These are phyloP conservation scores for Phytophthora vignae DNA, from an alignment of 352 stramenopile species.

Conservation along the genomic window DNA sequence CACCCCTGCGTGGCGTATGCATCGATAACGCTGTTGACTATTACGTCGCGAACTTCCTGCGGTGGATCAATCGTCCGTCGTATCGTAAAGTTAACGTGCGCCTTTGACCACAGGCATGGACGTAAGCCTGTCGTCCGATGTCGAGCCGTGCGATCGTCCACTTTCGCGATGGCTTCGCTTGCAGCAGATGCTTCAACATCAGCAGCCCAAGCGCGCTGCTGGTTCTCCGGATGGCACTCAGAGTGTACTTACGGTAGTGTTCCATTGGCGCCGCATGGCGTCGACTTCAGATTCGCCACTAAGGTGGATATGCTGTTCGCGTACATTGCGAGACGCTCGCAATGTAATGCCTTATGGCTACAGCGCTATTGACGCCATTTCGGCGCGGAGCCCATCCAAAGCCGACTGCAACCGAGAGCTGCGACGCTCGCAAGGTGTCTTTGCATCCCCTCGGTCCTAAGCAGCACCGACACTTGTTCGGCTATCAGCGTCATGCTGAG, in stretches of 20 bases:
- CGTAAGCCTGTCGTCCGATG: slow-evolving; percentile 13
- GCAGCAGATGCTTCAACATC: slow-evolving; percentile 32
- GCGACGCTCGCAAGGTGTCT: slow-evolving; percentile 16
- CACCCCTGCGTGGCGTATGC: not conserved
- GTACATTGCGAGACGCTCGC: not conserved
- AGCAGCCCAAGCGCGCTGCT: not conserved
- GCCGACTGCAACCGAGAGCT: not conserved
- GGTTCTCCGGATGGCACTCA: not conserved
- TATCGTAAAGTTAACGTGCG: not conserved
- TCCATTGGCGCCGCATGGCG: not conserved
- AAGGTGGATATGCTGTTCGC: not conserved
- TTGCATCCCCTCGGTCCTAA: slow-evolving; percentile 19
- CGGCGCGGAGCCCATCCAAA: not conserved
- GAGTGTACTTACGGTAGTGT: not conserved
- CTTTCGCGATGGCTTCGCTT: slow-evolving; percentile 25
- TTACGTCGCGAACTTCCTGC: not conserved
- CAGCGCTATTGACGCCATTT: not conserved
- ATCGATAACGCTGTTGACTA: slow-evolving; percentile 6
- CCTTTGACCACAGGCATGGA: slow-evolving; percentile 7
- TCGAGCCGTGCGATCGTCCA: slow-evolving; percentile 7
- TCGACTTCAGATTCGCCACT: not conserved
- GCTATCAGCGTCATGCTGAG: not conserved
- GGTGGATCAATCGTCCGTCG: not conserved
- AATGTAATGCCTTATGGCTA: slow-evolving; percentile 4
- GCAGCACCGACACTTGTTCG: not conserved